phyloP scores from a whole-genome alignment of 2,329 filamentous ascomycete species.

The Fusarium clavum region DNA sequence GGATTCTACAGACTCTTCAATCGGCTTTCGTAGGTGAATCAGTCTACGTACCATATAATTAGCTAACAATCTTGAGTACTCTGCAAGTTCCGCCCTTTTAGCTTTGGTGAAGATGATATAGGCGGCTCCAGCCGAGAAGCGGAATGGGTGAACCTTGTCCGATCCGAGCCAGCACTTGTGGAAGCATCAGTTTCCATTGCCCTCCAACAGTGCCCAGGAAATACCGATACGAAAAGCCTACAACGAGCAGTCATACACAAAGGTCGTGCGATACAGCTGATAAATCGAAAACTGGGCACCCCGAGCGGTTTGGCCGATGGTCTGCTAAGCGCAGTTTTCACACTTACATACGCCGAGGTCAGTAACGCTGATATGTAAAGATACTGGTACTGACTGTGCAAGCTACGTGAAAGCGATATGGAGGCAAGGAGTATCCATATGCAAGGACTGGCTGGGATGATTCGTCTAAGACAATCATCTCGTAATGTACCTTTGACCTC shows the following conservation, averaged over 20 bases:
- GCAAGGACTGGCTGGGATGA: conserved; percentile 25
- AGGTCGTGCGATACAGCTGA: conserved; percentile 24
- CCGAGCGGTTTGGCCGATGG: conserved; percentile 26
- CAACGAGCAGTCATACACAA: not conserved
- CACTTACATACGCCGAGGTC: conserved; percentile 31
- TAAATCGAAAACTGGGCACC: conserved; percentile 25
- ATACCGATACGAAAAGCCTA: not conserved
- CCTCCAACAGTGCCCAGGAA: conserved; percentile 3
- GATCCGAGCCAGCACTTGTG: conserved; percentile 42
- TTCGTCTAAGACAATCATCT: conserved; percentile 7
- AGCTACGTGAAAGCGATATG: conserved; percentile 33
- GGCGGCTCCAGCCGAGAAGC: conserved; percentile 9
- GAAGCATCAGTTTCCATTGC: conserved; percentile 42
- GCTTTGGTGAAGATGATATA: not conserved
- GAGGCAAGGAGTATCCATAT: conserved; percentile 22
- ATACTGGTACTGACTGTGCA: accelerated
- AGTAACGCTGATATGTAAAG: accelerated
- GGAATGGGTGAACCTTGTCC: conserved; percentile 30
- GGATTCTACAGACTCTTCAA: not conserved
- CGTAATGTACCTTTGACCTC: not conserved
- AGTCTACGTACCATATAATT: too few species aligned
- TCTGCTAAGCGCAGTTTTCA: conserved; percentile 40
- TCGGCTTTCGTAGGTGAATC: conserved; percentile 2
- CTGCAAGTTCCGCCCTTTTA: conserved; percentile 10
- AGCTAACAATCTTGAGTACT: not conserved